Conservation (phyloP, 345 rosid genomes). For the Euphorbia peplus region DNA sequence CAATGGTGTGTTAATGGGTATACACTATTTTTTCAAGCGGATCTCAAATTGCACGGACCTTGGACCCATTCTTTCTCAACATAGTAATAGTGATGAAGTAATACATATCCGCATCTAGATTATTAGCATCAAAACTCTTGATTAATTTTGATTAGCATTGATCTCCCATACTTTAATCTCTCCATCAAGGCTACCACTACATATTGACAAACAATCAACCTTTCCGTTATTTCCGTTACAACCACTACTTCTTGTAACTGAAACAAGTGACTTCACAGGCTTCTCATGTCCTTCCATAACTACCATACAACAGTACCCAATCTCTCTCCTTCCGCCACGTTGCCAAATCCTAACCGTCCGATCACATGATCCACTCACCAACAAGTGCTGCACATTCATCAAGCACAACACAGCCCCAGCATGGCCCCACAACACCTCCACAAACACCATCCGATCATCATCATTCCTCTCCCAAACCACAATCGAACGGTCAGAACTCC, state of each 20-base stretch:
- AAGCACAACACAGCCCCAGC: conserved; percentile 40
- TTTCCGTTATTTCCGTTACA: background rate
- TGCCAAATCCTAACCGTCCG: conserved; percentile 47
- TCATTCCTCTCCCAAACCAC: conserved; percentile 38
- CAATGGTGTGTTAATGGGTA: too few relatives aligned
- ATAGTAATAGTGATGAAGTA: too few relatives aligned
- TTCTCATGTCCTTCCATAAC: conserved; percentile 44
- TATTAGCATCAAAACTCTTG: background rate
- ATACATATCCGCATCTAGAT: too few relatives aligned
- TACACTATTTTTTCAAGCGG: too few relatives aligned
- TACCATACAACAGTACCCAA: conserved; percentile 29
- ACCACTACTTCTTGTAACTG: conserved; percentile 9
- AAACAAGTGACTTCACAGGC: conserved; percentile 46
- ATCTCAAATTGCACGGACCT: too few relatives aligned
- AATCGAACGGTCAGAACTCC: conserved; percentile 38
- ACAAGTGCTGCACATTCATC: conserved; percentile 25
- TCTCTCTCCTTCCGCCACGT: conserved; percentile 22
- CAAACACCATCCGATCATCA: conserved; percentile 24
- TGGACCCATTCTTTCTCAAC: too few relatives aligned
- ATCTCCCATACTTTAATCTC: conserved; percentile 49
- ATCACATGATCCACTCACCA: conserved; percentile 50
- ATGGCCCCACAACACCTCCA: conserved; percentile 40
- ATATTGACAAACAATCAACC: conserved; percentile 14
- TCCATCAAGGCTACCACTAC: conserved; percentile 50
- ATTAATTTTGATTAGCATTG: background rate